A percentile compares a stretch with the other conserved stretches of the same genome.
phyloP scores from a whole-genome alignment of 306 rosid genomes.

The Pyrus betulifolia region DNA sequence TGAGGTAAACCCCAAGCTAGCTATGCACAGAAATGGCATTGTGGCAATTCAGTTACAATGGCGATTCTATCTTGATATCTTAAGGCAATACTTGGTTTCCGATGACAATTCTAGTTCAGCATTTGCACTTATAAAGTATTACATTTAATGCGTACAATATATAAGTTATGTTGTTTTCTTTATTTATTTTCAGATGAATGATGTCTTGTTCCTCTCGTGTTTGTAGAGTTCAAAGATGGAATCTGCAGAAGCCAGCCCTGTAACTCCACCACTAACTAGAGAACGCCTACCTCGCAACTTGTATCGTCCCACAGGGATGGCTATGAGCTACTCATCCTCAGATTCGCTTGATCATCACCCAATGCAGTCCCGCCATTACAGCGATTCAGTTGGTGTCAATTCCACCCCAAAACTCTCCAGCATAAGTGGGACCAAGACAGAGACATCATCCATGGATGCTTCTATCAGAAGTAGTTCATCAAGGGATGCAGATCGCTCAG shows the following conservation, averaged over 20 bases:
- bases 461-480: slow-evolving; percentile 78
- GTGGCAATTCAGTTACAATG: not conserved
- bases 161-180: not conserved
- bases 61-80: not conserved
- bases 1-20: slow-evolving; percentile 46
- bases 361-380: slow-evolving; percentile 46
- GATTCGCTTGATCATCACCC: slow-evolving; percentile 72
- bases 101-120: not conserved
- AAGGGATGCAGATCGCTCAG: slow-evolving; percentile 69
- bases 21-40: not conserved
- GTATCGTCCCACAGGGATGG: slow-evolving; percentile 38
- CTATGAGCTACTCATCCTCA: slow-evolving; percentile 79
- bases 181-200: not conserved
- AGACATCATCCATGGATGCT: slow-evolving; percentile 75
- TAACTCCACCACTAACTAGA: slow-evolving; percentile 79
- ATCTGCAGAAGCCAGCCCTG: slow-evolving; percentile 79
- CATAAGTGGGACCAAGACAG: slow-evolving; percentile 51
- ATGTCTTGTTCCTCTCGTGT: not conserved
- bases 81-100: not conserved
- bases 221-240: slow-evolving; percentile 77
- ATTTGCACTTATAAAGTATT: not conserved
- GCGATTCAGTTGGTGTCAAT: slow-evolving; percentile 48
- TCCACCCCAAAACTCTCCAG: slow-evolving; percentile 62
- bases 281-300: slow-evolving; percentile 57
- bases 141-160: not conserved